phyloP scores from a whole-genome alignment of 1,284 basidiomycete species.

The Ceratorhiza oryzae-sativae region DNA sequence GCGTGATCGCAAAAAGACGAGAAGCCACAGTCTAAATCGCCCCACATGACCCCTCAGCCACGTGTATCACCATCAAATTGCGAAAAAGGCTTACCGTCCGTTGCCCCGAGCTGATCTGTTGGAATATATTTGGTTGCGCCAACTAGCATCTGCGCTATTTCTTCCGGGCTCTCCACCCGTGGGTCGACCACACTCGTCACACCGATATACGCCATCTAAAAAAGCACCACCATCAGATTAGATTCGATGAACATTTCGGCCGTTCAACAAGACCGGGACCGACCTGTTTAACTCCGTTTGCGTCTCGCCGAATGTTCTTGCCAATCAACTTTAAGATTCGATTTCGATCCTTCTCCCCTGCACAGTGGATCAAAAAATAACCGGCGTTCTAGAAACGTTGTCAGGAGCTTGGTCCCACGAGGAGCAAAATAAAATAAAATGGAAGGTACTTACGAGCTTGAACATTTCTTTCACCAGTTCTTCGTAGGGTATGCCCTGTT shows the following conservation, averaged over 20 bases:
- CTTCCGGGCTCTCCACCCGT: slow-evolving; percentile 43
- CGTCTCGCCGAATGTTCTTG: slow-evolving; percentile 45
- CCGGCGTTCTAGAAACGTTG: slow-evolving; percentile 41
- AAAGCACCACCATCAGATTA: neutral
- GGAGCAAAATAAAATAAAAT: neutral
- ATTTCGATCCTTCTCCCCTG: slow-evolving; percentile 44
- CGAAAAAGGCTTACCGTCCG: slow-evolving; percentile 40
- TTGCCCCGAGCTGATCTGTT: slow-evolving; percentile 44
- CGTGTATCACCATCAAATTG: no score
- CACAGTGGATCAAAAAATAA: slow-evolving; percentile 45
- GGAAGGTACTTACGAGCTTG: slow-evolving; percentile 13
- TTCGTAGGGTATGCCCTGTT: slow-evolving; percentile 9
- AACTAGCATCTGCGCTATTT: slow-evolving; percentile 42
- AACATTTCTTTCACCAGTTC: slow-evolving; percentile 27
- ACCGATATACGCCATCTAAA: slow-evolving; percentile 45
- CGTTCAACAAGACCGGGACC: neutral
- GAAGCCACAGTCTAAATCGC: slow-evolving; percentile 44
- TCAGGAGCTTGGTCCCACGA: neutral
- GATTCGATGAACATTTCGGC: neutral
- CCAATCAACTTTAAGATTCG: slow-evolving; percentile 45
- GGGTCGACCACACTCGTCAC: slow-evolving; percentile 44
- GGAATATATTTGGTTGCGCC: slow-evolving; percentile 45
- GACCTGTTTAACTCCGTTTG: slow-evolving; percentile 44
- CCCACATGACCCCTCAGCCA: neutral
- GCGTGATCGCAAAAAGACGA: slow-evolving; percentile 45